Percentiles rank a stretch among this genome's conserved stretches.
These are phyloP conservation scores for Yamadazyma blattariae DNA, from an alignment of 1,139 yeast species.

Conservation along the genomic window DNA sequence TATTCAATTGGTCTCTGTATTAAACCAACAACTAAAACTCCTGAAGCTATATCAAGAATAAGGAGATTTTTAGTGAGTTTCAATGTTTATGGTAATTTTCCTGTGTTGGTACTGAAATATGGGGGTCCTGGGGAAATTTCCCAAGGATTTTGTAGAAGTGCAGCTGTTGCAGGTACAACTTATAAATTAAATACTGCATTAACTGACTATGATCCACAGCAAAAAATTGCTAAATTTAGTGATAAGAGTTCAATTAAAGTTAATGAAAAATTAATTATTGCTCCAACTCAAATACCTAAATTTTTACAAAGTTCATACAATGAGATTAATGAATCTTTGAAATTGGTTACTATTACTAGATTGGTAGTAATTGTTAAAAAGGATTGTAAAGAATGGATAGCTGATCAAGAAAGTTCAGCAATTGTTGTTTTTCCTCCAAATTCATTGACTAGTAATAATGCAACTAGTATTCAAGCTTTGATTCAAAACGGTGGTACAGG, in stretches of 20 bases:
- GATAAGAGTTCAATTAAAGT: constrained; percentile 78
- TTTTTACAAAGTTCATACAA: constrained; percentile 35
- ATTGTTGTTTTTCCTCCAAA: constrained; percentile 93
- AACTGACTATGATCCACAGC: constrained; percentile 58
- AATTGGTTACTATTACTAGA: constrained; percentile 57
- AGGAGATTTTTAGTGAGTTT: constrained; percentile 82
- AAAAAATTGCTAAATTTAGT: constrained; percentile 66
- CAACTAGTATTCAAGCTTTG: constrained; percentile 76
- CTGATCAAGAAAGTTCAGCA: constrained; percentile 78
- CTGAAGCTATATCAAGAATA: constrained; percentile 75
- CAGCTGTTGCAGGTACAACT: constrained; percentile 97
- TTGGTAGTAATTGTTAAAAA: constrained; percentile 80
- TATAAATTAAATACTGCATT: constrained; percentile 76
- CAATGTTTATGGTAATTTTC: constrained; percentile 92
- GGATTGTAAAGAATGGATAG: constrained; percentile 90
- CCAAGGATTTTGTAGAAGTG: constrained; percentile 96
- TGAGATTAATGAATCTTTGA: constrained; percentile 35
- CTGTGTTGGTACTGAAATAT: constrained; percentile 85
- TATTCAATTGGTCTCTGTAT: constrained; percentile 82
- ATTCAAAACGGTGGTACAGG: constrained; percentile 90
- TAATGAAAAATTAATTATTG: constrained; percentile 69
- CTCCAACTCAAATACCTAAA: constrained; percentile 69
- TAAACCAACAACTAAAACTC: constrained; percentile 56
- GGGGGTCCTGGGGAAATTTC: constrained; percentile 97
- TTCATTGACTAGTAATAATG: constrained; percentile 66